Base-by-base conservation (phyloP, 129 eudicot species). In the Logfia minima region DNA sequence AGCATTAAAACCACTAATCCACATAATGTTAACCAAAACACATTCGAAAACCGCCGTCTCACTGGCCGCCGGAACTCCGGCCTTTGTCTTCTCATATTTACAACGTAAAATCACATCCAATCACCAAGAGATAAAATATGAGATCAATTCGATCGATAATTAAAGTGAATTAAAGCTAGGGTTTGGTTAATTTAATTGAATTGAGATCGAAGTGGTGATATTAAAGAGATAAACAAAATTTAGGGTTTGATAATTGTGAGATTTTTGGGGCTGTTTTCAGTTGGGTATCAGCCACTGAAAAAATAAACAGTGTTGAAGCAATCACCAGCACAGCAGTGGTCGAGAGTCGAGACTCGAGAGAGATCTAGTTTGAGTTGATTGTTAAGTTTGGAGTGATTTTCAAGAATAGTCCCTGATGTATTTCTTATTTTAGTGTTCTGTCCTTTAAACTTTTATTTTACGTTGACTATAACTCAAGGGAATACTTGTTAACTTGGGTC, bases 21-120 rank as follows among this genome's bases (percentile, higher is more conserved):
- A 76, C 84, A 92, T 69, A 88, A 74, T 17, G 88, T 87, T 72
- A 92, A 66, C 92, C 92, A 92, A 48, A 90, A 84, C 26, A 86
- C 87, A 66, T 85, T 90, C 56, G 98, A 90, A 65, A 86, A 75
- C 52, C 92, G 84, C 85, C 94, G 90, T 79, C 90, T 72, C 71
- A 66, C 83, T 0, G 87, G 92, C 55, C 98, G 90, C 70, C 96
- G 86, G 41, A 88, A 90, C 74, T 90, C 95, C 52, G 88, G 77
- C 17, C 92, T 84, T 74, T 88, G 87, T 23, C 98, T 87, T 86
- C 96, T 84, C 96, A 92, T 90, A 29, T 66, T 67, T 68, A 41
- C 21, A 29, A 80, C 75, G 64, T 80, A 63, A 63, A 66, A 19
- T 66, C 39, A 55, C 83, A 80, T 80, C 68, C 78, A 52, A 52